Conservation (phyloP, 2,329 filamentous ascomycete species). For the Cercospora canescens region DNA sequence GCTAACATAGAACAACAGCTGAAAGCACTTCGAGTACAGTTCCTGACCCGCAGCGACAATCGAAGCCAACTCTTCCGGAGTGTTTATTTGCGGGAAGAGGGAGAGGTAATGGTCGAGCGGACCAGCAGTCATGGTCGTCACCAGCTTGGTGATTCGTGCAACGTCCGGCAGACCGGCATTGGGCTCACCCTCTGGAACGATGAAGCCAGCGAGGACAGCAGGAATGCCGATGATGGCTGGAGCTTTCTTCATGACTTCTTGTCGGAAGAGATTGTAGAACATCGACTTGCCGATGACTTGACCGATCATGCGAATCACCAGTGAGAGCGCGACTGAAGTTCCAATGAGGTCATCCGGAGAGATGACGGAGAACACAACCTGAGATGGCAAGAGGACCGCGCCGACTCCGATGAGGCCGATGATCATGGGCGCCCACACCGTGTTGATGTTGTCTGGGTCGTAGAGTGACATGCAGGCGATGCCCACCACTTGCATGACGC, state of each 20-base stretch:
- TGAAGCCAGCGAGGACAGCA: constrained; percentile 10
- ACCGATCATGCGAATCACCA: constrained; percentile 66
- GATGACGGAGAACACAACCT: constrained; percentile 67
- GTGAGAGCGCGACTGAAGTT: constrained; percentile 65
- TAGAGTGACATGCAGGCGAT: constrained; percentile 29
- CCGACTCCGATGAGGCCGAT: constrained; percentile 64
- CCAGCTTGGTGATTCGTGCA: constrained; percentile 12
- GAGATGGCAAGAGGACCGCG: constrained; percentile 66
- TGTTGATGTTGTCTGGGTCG: constrained; percentile 24
- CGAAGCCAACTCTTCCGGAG: constrained; percentile 8
- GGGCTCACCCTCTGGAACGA: not conserved
- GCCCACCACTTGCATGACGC: constrained; percentile 62
- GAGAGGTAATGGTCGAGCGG: constrained; percentile 17
- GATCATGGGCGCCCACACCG: constrained; percentile 50
- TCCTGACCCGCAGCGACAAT: constrained; percentile 19
- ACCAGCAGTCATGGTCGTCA: constrained; percentile 19
- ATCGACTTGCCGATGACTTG: constrained; percentile 54
- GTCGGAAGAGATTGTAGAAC: constrained; percentile 52
- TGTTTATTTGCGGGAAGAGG: constrained; percentile 21
- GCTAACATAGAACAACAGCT: constrained; percentile 24
- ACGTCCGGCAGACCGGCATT: not conserved
- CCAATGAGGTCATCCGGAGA: constrained; percentile 69
- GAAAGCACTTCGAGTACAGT: constrained; percentile 25
- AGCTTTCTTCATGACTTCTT: constrained; percentile 46
- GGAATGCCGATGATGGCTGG: constrained; percentile 39